Base-by-base conservation (phyloP, 2,329 filamentous ascomycete species). In the Nannizziopsis arthrosporioides region DNA sequence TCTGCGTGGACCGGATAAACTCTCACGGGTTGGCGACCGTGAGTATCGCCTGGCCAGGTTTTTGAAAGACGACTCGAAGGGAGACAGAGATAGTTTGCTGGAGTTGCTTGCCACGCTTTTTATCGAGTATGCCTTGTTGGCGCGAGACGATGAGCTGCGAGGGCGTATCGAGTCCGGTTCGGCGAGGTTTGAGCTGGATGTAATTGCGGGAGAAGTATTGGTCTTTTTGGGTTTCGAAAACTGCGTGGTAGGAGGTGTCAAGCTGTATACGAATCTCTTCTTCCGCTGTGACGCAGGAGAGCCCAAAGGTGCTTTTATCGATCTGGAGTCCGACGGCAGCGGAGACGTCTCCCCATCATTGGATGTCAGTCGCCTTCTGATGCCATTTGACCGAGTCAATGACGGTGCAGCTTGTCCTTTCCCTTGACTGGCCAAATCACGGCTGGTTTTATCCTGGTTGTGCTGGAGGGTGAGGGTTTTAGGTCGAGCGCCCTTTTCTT, bases 51-150 rank as follows among this genome's bases (percentile, higher is more conserved):
- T 49, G 4, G 49, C 36, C 27, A 51, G 42, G 9, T 30, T 41
- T 12, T 47, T 53, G 18, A 51, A 31, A 5, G 51, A 52, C 10
- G 45, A 46, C n/a, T 55, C 51, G 12, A 50, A 45, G 2, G 44
- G 19, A 2, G 51, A 50, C n/a, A 49, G 14, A 18, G 45, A 52
- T 48, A 51, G 48, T 42, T 54, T 54, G 45, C 53, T 55, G 14
- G 47, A 49, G 10, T 37, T 52, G 41, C 53, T 55, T 8, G 51
- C 46, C 32, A 52, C 49, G 43, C 53, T 55, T 40, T 46, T 53
- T 27, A 55, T 51, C 10, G 53, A 55, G 35, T 35, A 41, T 34
- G 44, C 37, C 17, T 40, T 46, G 12, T 39, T 27, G 22, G 22
- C 44, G 32, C 22, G 36, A 4, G 27, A 35, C 14, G 27, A 11